Percentiles rank a stretch among this genome's conserved stretches.
These are phyloP conservation scores for Micractinium conductrix DNA, from an alignment of 139 green algal species.

Conservation along the genomic window DNA sequence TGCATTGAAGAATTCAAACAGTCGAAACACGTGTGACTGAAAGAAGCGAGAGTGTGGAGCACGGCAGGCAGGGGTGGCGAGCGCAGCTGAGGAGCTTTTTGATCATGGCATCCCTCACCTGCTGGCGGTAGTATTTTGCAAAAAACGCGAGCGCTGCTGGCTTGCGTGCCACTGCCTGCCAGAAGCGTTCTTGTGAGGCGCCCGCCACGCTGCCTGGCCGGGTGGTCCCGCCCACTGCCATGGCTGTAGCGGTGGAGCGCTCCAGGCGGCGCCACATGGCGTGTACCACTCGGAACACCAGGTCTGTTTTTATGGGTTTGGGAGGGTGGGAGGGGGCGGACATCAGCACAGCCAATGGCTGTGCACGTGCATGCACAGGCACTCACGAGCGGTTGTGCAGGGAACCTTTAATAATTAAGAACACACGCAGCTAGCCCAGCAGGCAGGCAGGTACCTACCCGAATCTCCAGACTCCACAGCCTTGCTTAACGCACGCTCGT, in stretches of 20 bases:
- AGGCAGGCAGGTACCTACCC: background rate
- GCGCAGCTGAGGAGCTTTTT: too few relatives aligned
- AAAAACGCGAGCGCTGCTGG: constrained; percentile 36
- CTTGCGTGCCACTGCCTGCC: constrained; percentile 23
- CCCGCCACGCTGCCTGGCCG: background rate
- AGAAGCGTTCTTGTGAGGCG: constrained; percentile 37
- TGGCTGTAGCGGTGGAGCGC: background rate
- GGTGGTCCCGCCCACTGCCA: background rate
- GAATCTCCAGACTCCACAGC: constrained; percentile 35
- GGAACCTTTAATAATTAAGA: too few relatives aligned
- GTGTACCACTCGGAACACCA: constrained; percentile 43
- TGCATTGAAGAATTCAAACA: too few relatives aligned
- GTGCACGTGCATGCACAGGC: too few relatives aligned
- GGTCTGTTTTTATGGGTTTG: too few relatives aligned
- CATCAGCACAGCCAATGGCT: too few relatives aligned
- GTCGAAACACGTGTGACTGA: too few relatives aligned
- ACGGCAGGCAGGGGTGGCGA: too few relatives aligned
- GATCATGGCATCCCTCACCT: constrained; percentile 12
- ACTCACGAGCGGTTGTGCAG: too few relatives aligned
- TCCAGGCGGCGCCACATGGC: constrained; percentile 34
- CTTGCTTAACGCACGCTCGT: constrained; percentile 41
- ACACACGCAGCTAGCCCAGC: background rate
- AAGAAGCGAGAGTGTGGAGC: too few relatives aligned
- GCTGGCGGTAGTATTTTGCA: constrained; percentile 16
- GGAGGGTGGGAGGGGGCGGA: too few relatives aligned